Percentiles rank a stretch among this genome's conserved stretches.
phyloP scores from a whole-genome alignment of 2,329 filamentous ascomycete species.

The Cordyceps pruinosa region DNA sequence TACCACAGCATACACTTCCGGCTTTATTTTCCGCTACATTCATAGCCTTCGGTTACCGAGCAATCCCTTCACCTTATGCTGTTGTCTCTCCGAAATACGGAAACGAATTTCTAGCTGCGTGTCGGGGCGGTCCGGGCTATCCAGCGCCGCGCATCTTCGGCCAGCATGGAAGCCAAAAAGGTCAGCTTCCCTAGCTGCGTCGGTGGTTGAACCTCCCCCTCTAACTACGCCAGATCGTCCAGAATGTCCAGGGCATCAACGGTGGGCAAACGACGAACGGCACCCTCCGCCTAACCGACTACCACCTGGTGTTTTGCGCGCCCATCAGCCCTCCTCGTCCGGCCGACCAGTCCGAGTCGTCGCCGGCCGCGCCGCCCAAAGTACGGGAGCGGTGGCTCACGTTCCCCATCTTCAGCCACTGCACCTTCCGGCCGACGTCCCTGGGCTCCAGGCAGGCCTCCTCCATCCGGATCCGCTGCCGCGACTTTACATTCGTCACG shows the following conservation, averaged over 20 bases:
- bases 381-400: slow-evolving; percentile 80
- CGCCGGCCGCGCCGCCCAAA: slow-evolving; percentile 23
- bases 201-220: slow-evolving; percentile 16
- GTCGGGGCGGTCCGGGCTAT: neutral
- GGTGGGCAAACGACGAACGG: slow-evolving; percentile 50
- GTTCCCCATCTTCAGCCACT: slow-evolving; percentile 83
- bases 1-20: neutral
- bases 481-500: slow-evolving; percentile 89
- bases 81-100: neutral
- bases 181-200: slow-evolving; percentile 21
- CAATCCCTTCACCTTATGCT: neutral
- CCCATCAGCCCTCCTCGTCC: slow-evolving; percentile 30
- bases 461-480: slow-evolving; percentile 78
- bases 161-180: slow-evolving; percentile 35
- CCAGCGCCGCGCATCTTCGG: neutral
- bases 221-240: slow-evolving; percentile 33
- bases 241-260: slow-evolving; percentile 55
- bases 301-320: slow-evolving; percentile 51
- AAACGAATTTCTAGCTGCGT: neutral
- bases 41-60: neutral
- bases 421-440: slow-evolving; percentile 68
- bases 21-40: neutral
- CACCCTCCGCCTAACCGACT: slow-evolving; percentile 54
- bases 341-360: slow-evolving; percentile 20
- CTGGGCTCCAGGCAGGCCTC: slow-evolving; percentile 63